Evolutionary conservation across 116 monocot genomes (phyloP), one percentile per base, ranked within the genome.

Genomic region (Iris pallida): DNA sequence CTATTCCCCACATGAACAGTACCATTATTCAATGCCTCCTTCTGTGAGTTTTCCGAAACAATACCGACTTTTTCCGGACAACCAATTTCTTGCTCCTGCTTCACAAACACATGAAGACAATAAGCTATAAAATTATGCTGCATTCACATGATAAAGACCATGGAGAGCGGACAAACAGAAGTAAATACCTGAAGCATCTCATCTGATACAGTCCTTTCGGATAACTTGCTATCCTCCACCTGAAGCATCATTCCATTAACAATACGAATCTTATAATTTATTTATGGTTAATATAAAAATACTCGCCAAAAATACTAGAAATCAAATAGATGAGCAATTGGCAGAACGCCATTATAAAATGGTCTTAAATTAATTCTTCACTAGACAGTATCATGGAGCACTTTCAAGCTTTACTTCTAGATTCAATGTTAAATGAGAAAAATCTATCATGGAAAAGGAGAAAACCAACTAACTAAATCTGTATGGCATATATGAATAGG

Each of bases 181-280:
- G 16, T 30, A 40, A 69, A 68, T 73, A 61, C 91, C 87, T 87
- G 87, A 51, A 80, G 73, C 19, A 80, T 73, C 59, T 82, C 91
- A 78, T 87, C 85, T 56, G 85, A 88, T 68, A 88, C 72, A 62
- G 92, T 83, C 70, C 81, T 81, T 57, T 88, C 86, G 59, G 88
- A 85, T 72, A 76, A 67, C 61, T 83, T 88, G 70, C 79, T 77
- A 52, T 92, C 88, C 64, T 85, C 80, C 63, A 53, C 88, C 84
- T 84, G 80, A 70, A 73, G 18, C 11, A 72, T 19, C 41, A 74
- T 30, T 44, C 59, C 14, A 78, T 68, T 15, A 71, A 17, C 20
- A 0, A 63, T 18, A 57, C 30, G 30, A 30, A 30, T 30, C 30
- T 30, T 30, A 30, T 30, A 30, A 1, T 30, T 30, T 30, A 1